Evolutionary conservation across 225 moss, liverwort and hornwort genomes (phyloP).

Genomic region (Bryum argenteum): DNA sequence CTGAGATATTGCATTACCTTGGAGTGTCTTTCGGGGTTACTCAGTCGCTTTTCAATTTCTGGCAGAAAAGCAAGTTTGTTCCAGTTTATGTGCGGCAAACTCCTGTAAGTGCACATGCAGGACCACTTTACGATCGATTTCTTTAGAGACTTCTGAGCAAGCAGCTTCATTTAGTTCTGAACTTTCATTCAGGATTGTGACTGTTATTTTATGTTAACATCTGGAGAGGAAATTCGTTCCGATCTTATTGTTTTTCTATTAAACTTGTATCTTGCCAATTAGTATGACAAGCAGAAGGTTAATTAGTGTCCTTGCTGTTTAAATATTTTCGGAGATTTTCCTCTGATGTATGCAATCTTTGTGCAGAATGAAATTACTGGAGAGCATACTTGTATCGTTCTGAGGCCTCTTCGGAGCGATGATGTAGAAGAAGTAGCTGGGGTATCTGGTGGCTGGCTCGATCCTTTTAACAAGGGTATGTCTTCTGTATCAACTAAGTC

Average conservation of each 20-base stretch:
- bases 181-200: not conserved
- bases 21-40: conserved; percentile 94
- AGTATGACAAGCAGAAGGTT: not conserved
- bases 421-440: conserved; percentile 72
- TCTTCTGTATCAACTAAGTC: conserved; percentile 1
- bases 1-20: conserved; percentile 88
- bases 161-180: not conserved
- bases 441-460: conserved; percentile 68
- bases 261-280: not conserved
- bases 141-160: not conserved
- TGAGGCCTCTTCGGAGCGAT: conserved; percentile 73
- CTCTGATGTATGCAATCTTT: not conserved
- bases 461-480: conserved; percentile 81
- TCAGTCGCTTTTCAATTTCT: conserved; percentile 88
- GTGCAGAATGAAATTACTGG: conserved; percentile 91
- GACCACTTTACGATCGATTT: not conserved
- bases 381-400: conserved; percentile 85
- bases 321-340: not conserved
- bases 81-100: conserved; percentile 93
- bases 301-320: too few species aligned
- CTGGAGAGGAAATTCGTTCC: not conserved
- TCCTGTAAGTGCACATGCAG: conserved; percentile 54
- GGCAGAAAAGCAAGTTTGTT: conserved; percentile 86
- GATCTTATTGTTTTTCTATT: not conserved
- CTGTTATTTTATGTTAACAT: not conserved